Base-by-base conservation (phyloP, 1,139 yeast species). In the Hansenula lynferdii region DNA sequence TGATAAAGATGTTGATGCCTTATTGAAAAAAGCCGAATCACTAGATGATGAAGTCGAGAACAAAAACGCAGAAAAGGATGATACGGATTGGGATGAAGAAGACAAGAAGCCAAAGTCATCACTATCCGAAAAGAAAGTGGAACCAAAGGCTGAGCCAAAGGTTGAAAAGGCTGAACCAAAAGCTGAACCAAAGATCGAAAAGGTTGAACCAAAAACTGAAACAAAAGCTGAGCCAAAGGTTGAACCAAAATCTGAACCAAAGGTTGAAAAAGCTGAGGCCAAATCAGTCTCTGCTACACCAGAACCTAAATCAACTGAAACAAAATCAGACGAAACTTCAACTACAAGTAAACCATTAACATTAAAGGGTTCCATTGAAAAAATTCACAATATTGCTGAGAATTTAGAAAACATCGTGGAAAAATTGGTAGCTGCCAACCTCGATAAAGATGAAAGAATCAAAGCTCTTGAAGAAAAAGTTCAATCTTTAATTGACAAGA, bases 311-410 rank as follows among this genome's bases (percentile, higher is more conserved):
- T n/a, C n/a, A n/a, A n/a, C n/a, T n/a, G n/a, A n/a, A n/a, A n/a
- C n/a, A n/a, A n/a, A n/a, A n/a, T n/a, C 37, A 12, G 43, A 6
- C n/a, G n/a, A n/a, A 24, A 29, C 53, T 12, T 29, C 51, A 6
- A 33, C 59, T 6, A 34, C 58, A 17, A 31, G 54, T 6, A 30
- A 60, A 10, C 64, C 70, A 22, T 69, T 81, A 26, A 83, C 87
- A 1, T 66, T 84, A 47, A 80, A 80, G 50, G 82, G 77, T 8
- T 77, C 86, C 1, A 80, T 84, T 24, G 90, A 82, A 47, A 79
- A 72, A 46, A 67, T 84, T 41, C 75, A 83, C 5, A 44, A 62
- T 1, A 61, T 84, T 25, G 86, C 81, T 10, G 64, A 65, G 11
- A 66, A 69, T 32, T 66, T 84, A 39, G 86, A 83, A 54, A 43